These are phyloP conservation scores for Chenopodium album DNA, from an alignment of 148 eudicot genomes.

Conservation along the genomic window DNA sequence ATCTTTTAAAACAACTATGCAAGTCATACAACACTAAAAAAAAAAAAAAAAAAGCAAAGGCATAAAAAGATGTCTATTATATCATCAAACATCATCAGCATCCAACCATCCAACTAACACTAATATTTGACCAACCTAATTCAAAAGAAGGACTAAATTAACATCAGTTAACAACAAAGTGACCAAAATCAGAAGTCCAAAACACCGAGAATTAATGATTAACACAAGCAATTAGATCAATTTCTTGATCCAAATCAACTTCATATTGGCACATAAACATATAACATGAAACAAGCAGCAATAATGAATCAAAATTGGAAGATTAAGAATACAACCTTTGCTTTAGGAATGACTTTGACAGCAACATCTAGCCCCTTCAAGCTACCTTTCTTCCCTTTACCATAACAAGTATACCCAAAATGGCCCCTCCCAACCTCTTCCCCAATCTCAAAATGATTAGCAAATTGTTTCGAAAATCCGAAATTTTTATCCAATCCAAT, in stretches of 20 bases:
- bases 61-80: slow-evolving; percentile 9
- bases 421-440: slow-evolving; percentile 96
- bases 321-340: slow-evolving; percentile 52
- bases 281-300: background rate
- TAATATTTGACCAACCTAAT: background rate
- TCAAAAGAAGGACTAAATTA: background rate
- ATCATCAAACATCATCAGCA: slow-evolving; percentile 5
- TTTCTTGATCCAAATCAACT: background rate
- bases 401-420: slow-evolving; percentile 93
- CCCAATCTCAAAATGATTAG: slow-evolving; percentile 65
- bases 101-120: background rate
- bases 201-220: slow-evolving; percentile 10
- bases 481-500: slow-evolving; percentile 84
- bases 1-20: slow-evolving; percentile 3
- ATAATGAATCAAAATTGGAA: background rate
- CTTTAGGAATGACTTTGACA: slow-evolving; percentile 93
- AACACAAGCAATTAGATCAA: slow-evolving; percentile 22
- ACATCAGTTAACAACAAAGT: background rate
- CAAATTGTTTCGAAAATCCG: slow-evolving; percentile 75
- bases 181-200: background rate
- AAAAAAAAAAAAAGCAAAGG: background rate
- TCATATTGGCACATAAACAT: background rate
- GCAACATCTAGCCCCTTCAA: slow-evolving; percentile 89
- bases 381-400: slow-evolving; percentile 74
- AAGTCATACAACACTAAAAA: background rate